These are phyloP conservation scores for Laguncularia racemosa DNA, from an alignment of 345 rosid genomes.

Conservation along the genomic window DNA sequence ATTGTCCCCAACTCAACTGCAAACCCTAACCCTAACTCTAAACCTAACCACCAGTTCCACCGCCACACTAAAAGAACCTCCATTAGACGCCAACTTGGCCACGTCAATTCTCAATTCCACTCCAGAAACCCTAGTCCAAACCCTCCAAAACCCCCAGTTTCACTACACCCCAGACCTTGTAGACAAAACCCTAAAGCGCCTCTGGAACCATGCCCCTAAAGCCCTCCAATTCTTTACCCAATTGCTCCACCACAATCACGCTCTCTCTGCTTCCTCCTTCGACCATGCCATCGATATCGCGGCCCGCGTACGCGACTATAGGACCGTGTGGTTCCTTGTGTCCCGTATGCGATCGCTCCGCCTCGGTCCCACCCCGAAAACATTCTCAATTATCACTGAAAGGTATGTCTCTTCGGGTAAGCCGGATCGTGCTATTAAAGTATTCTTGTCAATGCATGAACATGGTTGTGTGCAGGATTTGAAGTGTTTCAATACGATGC, in stretches of 20 bases:
- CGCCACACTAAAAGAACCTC: conserved; percentile 10
- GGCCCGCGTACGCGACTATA: conserved; percentile 59
- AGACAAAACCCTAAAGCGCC: conserved; percentile 51
- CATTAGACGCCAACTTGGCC: conserved; percentile 20
- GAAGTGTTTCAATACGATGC: conserved; percentile 70
- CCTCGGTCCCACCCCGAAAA: conserved; percentile 55
- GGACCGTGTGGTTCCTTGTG: conserved; percentile 40
- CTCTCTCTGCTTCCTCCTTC: conserved; percentile 59
- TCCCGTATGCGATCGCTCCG: conserved; percentile 65
- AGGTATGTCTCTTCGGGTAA: conserved; percentile 64
- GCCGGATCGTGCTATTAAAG: conserved; percentile 59
- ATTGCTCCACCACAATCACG: conserved; percentile 38
- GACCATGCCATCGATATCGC: conserved; percentile 79
- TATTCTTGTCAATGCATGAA: conserved; percentile 79
- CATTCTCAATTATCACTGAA: conserved; percentile 71
- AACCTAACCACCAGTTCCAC: not conserved
- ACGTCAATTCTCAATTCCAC: conserved; percentile 34
- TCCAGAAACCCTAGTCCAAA: conserved; percentile 22
- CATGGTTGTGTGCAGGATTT: conserved; percentile 73
- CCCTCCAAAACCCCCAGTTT: conserved; percentile 35
- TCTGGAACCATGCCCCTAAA: conserved; percentile 84
- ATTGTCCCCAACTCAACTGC: not conserved
- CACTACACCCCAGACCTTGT: conserved; percentile 64
- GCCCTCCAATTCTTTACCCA: conserved; percentile 70
- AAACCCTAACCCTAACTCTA: not conserved